Base-by-base conservation (phyloP, 164 flowering plant species). In the Vitis rotundifolia region DNA sequence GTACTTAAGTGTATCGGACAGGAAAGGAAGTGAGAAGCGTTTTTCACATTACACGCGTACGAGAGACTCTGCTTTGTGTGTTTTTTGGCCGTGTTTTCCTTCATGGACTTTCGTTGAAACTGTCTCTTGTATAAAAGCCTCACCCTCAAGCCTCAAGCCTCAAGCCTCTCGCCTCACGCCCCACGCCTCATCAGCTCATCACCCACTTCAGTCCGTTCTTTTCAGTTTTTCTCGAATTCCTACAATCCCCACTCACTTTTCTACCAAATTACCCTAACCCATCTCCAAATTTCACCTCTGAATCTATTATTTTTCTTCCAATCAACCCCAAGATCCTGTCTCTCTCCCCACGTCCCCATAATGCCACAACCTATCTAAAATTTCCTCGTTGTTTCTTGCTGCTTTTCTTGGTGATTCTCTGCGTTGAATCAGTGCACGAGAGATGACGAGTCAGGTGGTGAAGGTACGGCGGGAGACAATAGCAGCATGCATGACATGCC, bases 401-500 rank as follows among this genome's bases (percentile, higher is more conserved):
- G 3, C 28, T 48, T 63, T 31, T 49, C 52, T 58, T 16, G 15
- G 50, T 16, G 22, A 11, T 29, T 31, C 37, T 47, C 11, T 54
- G 18, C 13, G 50, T 53, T 19, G 50, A 22, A 50, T 67, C 62
- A 71, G 31, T 76, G 75, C 29, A 59, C 9, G 28, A 29, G 67
- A 64, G 82, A 86, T 85, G 97, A 66, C 82, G 71, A 76, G 68
- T 74, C 90, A 84, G 75, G 87, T 84, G 64, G 92, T 89, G 80
- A 88, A 80, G 66, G 92, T 92, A 63, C 82, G 79, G 76, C 82
- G 89, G 73, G 91, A 83, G 70, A 61, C 75, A 50, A 70, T 94
- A n/a, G 86, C 71, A 73, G 86, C 89, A 60, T 91, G 97, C 97
- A 89, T 94, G 89, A 86, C 88, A 67, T 94, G 98, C 80, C 95